phyloP scores from a whole-genome alignment of 1,284 basidiomycete species.

The Peniophora sp. region DNA sequence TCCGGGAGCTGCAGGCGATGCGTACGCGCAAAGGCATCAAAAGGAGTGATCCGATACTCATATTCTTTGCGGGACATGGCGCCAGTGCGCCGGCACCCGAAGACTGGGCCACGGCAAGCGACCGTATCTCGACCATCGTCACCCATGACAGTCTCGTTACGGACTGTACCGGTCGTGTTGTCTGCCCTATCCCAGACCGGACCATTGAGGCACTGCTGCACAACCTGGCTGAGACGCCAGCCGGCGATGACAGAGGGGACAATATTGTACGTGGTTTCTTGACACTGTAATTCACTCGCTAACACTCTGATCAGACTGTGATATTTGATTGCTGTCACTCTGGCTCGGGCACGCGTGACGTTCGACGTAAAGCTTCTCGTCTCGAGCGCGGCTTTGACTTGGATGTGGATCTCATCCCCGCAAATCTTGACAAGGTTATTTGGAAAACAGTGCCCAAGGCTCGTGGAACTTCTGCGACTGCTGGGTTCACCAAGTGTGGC shows the following conservation, averaged over 20 bases:
- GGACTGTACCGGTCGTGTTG: neutral
- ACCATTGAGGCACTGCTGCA: neutral
- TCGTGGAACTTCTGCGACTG: conserved; percentile 6
- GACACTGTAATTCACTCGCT: neutral
- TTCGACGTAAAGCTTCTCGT: conserved; percentile 7
- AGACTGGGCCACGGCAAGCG: neutral
- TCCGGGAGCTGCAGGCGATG: neutral
- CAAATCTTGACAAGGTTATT: conserved; percentile 14
- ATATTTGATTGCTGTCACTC: neutral
- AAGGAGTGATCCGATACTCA: neutral
- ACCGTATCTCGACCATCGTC: neutral
- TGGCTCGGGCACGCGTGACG: neutral
- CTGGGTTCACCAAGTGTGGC: conserved; percentile 17
- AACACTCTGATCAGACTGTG: neutral
- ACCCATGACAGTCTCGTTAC: neutral
- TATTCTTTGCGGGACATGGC: neutral
- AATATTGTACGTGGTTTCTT: neutral
- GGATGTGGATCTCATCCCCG: conserved; percentile 12
- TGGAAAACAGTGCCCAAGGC: conserved; percentile 7
- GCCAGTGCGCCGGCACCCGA: neutral
- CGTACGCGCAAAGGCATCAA: neutral
- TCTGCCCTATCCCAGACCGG: too few relatives aligned
- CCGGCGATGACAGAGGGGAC: too few relatives aligned
- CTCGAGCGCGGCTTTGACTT: conserved; percentile 14
- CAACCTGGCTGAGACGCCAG: neutral